Evolutionary conservation across 2,329 filamentous ascomycete genomes (phyloP).

Genomic region (Spiromastix sp.): DNA sequence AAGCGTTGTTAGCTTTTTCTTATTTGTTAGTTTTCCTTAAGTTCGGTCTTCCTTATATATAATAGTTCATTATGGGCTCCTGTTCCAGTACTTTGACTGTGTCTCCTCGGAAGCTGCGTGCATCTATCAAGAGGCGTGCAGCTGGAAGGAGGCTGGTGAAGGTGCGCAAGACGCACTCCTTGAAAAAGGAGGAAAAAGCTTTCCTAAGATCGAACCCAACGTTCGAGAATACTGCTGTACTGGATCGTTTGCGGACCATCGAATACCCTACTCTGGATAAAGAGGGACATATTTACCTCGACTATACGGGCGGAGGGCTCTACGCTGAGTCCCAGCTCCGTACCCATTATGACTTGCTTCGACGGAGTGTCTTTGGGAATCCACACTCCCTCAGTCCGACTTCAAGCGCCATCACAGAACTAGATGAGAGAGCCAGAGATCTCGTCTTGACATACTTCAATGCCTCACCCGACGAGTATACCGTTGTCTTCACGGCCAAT

Average conservation of each 20-base stretch:
- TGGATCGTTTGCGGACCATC: conserved; percentile 7
- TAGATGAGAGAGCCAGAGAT: conserved; percentile 46
- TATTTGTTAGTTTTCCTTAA: neutral
- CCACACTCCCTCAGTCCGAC: conserved; percentile 56
- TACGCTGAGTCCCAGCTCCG: conserved; percentile 8
- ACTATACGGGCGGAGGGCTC: conserved; percentile 9
- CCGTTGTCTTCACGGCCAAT: conserved; percentile 53
- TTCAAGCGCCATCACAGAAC: conserved; percentile 46
- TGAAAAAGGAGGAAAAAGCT: conserved; percentile 6
- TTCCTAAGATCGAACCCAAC: conserved; percentile 6
- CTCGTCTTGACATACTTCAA: conserved; percentile 48
- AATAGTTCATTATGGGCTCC: neutral
- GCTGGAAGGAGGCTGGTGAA: conserved; percentile 1
- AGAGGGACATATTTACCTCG: conserved; percentile 8
- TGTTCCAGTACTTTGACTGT: too few relatives aligned
- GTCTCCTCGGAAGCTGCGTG: neutral
- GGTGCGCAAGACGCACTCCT: neutral
- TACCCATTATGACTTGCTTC: conserved; percentile 12
- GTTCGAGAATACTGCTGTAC: conserved; percentile 3
- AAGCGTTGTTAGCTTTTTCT: neutral
- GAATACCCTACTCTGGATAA: conserved; percentile 8
- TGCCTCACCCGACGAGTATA: conserved; percentile 48
- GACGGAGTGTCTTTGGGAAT: conserved; percentile 52
- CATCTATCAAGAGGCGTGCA: neutral
- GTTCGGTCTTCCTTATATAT: neutral